A percentile compares a stretch with the other conserved stretches of the same genome.
These are phyloP conservation scores for Botryococcus braunii DNA, from an alignment of 163 green algal species.

Conservation along the genomic window DNA sequence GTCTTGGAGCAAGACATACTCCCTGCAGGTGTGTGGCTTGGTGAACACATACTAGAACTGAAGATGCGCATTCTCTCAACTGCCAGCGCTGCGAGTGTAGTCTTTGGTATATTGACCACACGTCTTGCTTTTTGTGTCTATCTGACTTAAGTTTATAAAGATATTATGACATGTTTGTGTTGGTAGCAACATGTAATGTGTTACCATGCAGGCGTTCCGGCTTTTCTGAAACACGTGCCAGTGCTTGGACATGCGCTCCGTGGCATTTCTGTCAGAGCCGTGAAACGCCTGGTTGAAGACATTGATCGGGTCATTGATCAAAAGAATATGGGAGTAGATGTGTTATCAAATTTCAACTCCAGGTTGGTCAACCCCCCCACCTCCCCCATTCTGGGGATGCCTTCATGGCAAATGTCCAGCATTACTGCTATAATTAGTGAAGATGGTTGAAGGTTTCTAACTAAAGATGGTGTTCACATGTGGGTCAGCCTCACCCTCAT, in stretches of 20 bases:
- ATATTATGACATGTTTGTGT: neutral
- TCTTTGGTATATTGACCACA: neutral
- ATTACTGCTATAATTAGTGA: no score
- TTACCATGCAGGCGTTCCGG: constrained; percentile 8
- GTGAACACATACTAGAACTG: neutral
- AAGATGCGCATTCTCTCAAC: neutral
- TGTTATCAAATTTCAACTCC: no score
- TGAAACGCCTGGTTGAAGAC: constrained; percentile 18
- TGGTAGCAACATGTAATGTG: neutral
- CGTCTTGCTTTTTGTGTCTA: neutral
- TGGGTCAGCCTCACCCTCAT: no score
- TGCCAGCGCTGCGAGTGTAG: neutral
- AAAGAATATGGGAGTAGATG: no score
- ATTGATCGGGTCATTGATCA: no score
- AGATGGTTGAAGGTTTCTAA: no score
- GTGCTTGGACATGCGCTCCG: constrained; percentile 9
- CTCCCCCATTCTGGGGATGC: no score
- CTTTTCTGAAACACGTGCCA: constrained; percentile 14
- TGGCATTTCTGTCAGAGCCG: constrained; percentile 11
- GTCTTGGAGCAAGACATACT: constrained; percentile 10
- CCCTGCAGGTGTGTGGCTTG: neutral
- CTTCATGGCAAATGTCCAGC: no score
- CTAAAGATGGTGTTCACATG: no score
- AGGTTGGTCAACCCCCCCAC: no score
- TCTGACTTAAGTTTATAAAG: neutral